These are phyloP conservation scores for Aspergillus ochraceus DNA, from an alignment of 2,329 filamentous ascomycete species.

Conservation along the genomic window DNA sequence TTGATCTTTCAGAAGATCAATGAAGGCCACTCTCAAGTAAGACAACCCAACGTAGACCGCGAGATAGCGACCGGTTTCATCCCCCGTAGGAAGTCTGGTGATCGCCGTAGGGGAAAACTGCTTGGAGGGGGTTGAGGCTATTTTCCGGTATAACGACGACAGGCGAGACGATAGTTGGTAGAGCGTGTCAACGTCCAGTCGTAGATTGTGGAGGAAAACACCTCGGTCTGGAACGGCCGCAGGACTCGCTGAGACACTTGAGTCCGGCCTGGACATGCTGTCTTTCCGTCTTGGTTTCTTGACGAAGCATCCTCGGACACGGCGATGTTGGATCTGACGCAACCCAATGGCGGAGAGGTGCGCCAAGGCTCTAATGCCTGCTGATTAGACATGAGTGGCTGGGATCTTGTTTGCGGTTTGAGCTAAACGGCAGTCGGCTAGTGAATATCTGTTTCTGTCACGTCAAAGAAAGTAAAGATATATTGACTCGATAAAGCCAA, in stretches of 20 bases:
- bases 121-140: constrained; percentile 39
- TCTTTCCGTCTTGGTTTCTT: background rate
- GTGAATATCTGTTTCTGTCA: background rate
- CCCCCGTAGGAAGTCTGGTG: constrained; percentile 45
- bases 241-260: background rate
- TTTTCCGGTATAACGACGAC: constrained; percentile 35
- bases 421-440: background rate
- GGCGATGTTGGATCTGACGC: background rate
- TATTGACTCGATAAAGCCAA: no score
- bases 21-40: constrained; percentile 54
- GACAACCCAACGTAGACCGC: constrained; percentile 55
- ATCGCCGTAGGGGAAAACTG: constrained; percentile 46
- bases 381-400: background rate
- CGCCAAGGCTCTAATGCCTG: background rate
- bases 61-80: constrained; percentile 54
- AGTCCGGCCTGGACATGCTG: background rate
- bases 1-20: constrained; percentile 46
- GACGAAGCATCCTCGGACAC: background rate
- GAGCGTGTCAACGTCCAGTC: constrained; percentile 29
- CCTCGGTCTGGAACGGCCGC: background rate
- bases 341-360: background rate
- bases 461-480: background rate
- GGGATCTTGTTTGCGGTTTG: background rate
- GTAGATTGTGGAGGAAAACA: constrained; percentile 31
- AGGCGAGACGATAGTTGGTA: constrained; percentile 39